phyloP scores from a whole-genome alignment of 1,284 basidiomycete species.

The Naganishia albida region DNA sequence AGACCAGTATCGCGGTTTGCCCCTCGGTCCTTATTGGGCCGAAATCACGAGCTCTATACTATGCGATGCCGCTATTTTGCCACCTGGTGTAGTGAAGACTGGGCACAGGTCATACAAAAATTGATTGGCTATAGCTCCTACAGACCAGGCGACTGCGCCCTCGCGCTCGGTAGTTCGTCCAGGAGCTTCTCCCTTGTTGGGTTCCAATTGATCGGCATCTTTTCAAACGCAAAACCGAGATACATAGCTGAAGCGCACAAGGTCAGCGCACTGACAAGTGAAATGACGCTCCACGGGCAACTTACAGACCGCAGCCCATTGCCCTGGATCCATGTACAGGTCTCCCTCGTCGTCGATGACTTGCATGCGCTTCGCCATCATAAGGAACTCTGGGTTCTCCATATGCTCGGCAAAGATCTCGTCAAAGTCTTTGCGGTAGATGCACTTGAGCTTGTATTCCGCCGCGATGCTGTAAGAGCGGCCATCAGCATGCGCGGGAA shows the following conservation, averaged over 20 bases:
- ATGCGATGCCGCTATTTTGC: too few relatives aligned
- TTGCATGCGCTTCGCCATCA: slow-evolving; percentile 80
- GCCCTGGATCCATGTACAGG: slow-evolving; percentile 85
- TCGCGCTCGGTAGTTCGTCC: too few relatives aligned
- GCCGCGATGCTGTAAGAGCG: slow-evolving; percentile 67
- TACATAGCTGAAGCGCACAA: slow-evolving; percentile 14
- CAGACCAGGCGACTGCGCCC: too few relatives aligned
- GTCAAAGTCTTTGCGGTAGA: slow-evolving; percentile 87
- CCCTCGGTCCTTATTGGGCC: too few relatives aligned
- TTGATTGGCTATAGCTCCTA: too few relatives aligned
- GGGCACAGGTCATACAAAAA: too few relatives aligned
- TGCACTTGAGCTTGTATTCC: slow-evolving; percentile 72
- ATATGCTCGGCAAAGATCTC: slow-evolving; percentile 78
- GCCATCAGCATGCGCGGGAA: slow-evolving; percentile 43
- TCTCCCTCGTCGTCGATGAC: slow-evolving; percentile 80
- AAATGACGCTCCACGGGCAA: slow-evolving; percentile 37
- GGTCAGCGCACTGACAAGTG: neutral
- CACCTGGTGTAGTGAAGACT: too few relatives aligned
- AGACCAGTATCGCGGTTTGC: too few relatives aligned
- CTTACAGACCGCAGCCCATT: slow-evolving; percentile 96
- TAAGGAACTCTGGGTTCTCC: slow-evolving; percentile 71
- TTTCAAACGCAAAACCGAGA: slow-evolving; percentile 27
- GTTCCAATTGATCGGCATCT: slow-evolving; percentile 27
- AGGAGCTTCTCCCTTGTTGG: slow-evolving; percentile 1
- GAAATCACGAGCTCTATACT: too few relatives aligned